Evolutionary conservation across 345 rosid genomes (phyloP).

Genomic region (Arabidopsis arenosa): DNA sequence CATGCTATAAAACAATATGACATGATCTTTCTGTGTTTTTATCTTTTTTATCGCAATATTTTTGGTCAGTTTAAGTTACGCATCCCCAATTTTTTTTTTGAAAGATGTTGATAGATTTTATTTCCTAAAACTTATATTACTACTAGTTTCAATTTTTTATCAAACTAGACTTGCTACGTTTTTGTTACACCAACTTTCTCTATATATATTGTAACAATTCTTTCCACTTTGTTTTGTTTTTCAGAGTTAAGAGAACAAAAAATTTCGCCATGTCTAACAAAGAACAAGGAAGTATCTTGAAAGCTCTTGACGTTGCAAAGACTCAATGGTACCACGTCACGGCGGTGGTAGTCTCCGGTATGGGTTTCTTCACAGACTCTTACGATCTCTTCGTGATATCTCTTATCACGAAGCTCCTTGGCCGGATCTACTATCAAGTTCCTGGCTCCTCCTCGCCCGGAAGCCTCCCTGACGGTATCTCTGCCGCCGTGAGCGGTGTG

Average conservation of each 20-base stretch:
- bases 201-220: conserved; percentile 22
- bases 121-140: not conserved
- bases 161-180: not conserved
- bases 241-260: conserved; percentile 17
- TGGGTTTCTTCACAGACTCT: conserved; percentile 90
- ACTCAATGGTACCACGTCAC: conserved; percentile 66
- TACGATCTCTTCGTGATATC: conserved; percentile 84
- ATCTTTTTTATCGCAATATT: not conserved
- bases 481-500: conserved; percentile 75
- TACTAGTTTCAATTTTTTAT: not conserved
- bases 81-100: not conserved
- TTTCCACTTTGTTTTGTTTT: conserved; percentile 9
- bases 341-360: conserved; percentile 72
- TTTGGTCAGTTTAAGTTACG: not conserved
- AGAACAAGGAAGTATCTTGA: conserved; percentile 55
- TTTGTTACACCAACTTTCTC: conserved; percentile 6
- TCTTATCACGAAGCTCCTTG: conserved; percentile 72
- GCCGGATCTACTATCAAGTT: conserved; percentile 64
- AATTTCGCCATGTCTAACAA: conserved; percentile 51
- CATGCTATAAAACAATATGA: conserved; percentile 11
- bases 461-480: conserved; percentile 56
- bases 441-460: conserved; percentile 62
- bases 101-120: conserved; percentile 8
- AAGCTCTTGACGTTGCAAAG: conserved; percentile 66
- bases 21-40: conserved; percentile 36